Base-by-base conservation (phyloP, 129 eudicot species). In the Dittrichia graveolens region DNA sequence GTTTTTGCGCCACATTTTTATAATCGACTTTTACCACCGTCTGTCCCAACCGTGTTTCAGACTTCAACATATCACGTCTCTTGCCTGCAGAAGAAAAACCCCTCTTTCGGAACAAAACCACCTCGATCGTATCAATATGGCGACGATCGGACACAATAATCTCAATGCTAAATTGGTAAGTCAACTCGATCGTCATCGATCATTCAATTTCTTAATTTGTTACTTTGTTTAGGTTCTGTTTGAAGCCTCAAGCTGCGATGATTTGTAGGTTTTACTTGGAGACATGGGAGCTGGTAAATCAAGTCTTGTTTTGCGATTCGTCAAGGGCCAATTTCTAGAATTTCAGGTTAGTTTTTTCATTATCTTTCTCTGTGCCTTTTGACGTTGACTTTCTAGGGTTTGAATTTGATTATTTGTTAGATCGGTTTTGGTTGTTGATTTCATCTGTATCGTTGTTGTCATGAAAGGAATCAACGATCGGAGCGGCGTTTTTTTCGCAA, bases 261-360 rank as follows among this genome's bases (percentile, higher is more conserved):
- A 31, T 73, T 60, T 14, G 31, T 57, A 93, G 99, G 99, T 95
- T 43, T 84, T 95, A 72, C 87, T 95, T 4, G 99, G 99, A 41
- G 99, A 95, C 58, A 90, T 95, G 99, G 99, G 99, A 79, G 89
- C 99, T 55, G 99, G 99, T 31, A 95, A 95, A 88, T 95, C 99
- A 0, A 95, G 99, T 81, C 91, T 95, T 13, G 97, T 95, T 3
- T 82, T 95, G 18, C 97, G 99, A 10, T 95, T 95, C 61, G 96
- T 95, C 68, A 95, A 95, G 71, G 99, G 99, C 59, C 99, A 95
- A 75, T 95, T 95, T 69, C 94, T 90, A 31, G 99, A 90, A 88
- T 95, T 95, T 38, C 99, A 95, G 88, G 99, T 90, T 65, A 38
- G 35, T 40, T 78, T 46, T 38, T 61, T 18, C 6, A 11, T 48